Base-by-base conservation (phyloP, 2,329 filamentous ascomycete species). In the Rutstroemia sp. region DNA sequence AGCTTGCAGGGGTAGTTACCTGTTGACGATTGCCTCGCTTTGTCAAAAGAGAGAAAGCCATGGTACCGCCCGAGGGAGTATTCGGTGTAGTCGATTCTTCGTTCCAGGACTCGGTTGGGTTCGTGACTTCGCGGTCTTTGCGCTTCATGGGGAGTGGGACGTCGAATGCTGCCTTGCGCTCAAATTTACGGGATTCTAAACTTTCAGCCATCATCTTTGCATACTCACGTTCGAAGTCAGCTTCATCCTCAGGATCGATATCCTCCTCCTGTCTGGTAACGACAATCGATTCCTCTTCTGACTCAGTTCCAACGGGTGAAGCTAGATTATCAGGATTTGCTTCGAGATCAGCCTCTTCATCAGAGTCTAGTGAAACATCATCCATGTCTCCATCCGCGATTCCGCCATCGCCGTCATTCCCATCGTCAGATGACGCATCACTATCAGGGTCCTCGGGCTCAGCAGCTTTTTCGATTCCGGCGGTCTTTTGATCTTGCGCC, bases 201-300 rank as follows among this genome's bases (percentile, higher is more conserved):
- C 92, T 96, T 72, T 99, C 94, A 51, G 92, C 83, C 92, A 99
- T 97, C 83, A 99, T 88, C 72, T 95, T 96, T 39, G 94, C 92
- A 71, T 96, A 94, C 72, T 97, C 94, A 65, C 92, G 89, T 69
- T 99, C 95, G 69, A 99, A 99, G 44, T 99, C 94, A 6, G 92
- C 94, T 68, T 99, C 94, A 42, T 87, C 90, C 73, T 96, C 92
- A 0, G 92, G 92, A 63, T 99, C 92, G 56, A 92, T 80, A 65
- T 92, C 83, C 69, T 96, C 90, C 70, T 96, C 89, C 67, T 92
- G 87, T 58, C 92, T 85, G 46, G 90, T 95, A 48, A 99, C 92
- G 45, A 96, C 82, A 63, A 97, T 95, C 23, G 88, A 84, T 69
- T 97, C 92, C 61, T 96, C 91, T 61, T 81, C 78, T 9, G 86